Conservation (phyloP, 2,329 filamentous ascomycete genomes). For the Phaeophleospora eucalypticola region DNA sequence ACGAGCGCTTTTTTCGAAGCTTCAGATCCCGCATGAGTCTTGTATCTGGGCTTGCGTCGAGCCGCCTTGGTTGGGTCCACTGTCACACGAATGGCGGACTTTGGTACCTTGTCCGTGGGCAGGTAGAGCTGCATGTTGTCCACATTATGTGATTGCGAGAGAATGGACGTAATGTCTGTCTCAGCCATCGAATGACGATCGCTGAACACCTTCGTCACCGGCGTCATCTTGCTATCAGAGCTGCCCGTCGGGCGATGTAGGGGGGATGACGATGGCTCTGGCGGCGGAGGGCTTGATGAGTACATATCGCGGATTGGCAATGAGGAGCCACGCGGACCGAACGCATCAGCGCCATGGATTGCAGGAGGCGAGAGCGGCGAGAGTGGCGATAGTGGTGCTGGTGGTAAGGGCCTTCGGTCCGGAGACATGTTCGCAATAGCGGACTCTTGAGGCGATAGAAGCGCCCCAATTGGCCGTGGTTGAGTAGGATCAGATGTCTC, state of each 20-base stretch:
- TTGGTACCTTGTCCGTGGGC: slow-evolving; percentile 39
- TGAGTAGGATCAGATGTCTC: slow-evolving; percentile 35
- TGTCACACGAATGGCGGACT: slow-evolving; percentile 48
- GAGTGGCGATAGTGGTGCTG: slow-evolving; percentile 2
- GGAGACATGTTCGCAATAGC: slow-evolving; percentile 9
- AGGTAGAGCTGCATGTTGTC: slow-evolving; percentile 28
- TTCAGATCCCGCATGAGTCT: slow-evolving; percentile 25
- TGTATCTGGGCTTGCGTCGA: slow-evolving; percentile 20
- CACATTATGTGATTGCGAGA: slow-evolving; percentile 18
- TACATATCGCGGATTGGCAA: background rate
- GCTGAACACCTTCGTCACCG: slow-evolving; percentile 10
- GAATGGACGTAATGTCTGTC: slow-evolving; percentile 22
- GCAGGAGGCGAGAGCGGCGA: background rate
- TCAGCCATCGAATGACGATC: slow-evolving; percentile 17
- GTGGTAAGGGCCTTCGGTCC: slow-evolving; percentile 8
- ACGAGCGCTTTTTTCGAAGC: slow-evolving; percentile 39
- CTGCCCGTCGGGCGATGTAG: background rate
- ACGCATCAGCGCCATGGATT: background rate
- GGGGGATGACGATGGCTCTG: background rate
- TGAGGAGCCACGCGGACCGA: slow-evolving; percentile 1
- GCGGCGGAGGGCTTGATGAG: background rate
- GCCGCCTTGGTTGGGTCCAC: slow-evolving; percentile 30
- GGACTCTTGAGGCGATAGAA: background rate
- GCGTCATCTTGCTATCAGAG: slow-evolving; percentile 10
- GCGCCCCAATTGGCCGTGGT: background rate